Evolutionary conservation across 805 yeast species (phyloP).

Genomic region (Teunomyces pallodes): DNA sequence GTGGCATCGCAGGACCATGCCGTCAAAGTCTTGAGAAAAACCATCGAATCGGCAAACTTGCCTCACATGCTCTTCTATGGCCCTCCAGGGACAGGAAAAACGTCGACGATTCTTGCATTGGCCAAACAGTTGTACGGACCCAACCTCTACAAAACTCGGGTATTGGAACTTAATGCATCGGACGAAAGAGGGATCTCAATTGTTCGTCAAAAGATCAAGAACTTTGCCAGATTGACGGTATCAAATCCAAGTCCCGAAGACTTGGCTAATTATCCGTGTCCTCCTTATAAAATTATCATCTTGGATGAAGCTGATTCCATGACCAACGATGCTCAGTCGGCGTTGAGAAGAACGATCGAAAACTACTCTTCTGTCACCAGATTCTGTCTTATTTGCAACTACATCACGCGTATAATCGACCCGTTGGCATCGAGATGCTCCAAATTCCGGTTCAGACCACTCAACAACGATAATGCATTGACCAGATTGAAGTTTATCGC

Average conservation of each 20-base stretch:
- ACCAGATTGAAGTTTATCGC: slow-evolving; percentile 63
- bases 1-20: slow-evolving; percentile 92
- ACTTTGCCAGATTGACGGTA: slow-evolving; percentile 80
- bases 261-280: slow-evolving; percentile 79
- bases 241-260: slow-evolving; percentile 76
- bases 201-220: slow-evolving; percentile 81
- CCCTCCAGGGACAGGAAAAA: slow-evolving; percentile 93
- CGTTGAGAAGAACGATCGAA: slow-evolving; percentile 92
- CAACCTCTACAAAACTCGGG: slow-evolving; percentile 60
- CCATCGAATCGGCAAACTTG: slow-evolving; percentile 74
- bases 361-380: slow-evolving; percentile 84
- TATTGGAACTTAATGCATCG: slow-evolving; percentile 81
- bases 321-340: slow-evolving; percentile 96
- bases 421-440: slow-evolving; percentile 97
- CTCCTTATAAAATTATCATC: slow-evolving; percentile 91
- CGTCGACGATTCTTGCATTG: slow-evolving; percentile 81
- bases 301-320: slow-evolving; percentile 96
- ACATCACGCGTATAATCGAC: slow-evolving; percentile 93
- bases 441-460: slow-evolving; percentile 82
- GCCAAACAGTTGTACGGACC: slow-evolving; percentile 81
- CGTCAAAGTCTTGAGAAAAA: slow-evolving; percentile 74
- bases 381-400: slow-evolving; percentile 92
- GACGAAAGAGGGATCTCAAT: slow-evolving; percentile 90
- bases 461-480: slow-evolving; percentile 70
- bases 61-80: slow-evolving; percentile 94